Evolutionary conservation across 2,329 filamentous ascomycete genomes (phyloP).

Genomic region (Fonsecaea erecta): DNA sequence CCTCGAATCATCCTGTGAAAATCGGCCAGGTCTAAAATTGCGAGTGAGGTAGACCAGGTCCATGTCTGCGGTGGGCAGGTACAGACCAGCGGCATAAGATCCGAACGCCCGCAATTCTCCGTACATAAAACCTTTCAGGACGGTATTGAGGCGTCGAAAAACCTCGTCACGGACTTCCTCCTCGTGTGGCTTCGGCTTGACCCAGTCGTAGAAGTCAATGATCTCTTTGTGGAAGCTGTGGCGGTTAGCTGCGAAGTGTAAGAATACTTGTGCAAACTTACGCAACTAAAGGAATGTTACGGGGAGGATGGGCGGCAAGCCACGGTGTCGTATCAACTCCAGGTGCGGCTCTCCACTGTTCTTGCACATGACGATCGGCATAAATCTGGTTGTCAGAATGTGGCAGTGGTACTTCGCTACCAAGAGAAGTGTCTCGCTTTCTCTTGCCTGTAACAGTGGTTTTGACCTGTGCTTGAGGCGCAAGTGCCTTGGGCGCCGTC

Average conservation of each 20-base stretch:
- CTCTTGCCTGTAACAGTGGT: conserved; percentile 63
- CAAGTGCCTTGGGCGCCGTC: conserved; percentile 32
- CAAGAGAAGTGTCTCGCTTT: conserved; percentile 68
- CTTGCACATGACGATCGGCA: conserved; percentile 22
- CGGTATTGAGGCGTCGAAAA: conserved; percentile 67
- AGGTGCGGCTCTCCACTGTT: conserved; percentile 17
- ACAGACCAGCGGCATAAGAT: conserved; percentile 87
- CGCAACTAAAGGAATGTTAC: conserved; percentile 30
- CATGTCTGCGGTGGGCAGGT: conserved; percentile 84
- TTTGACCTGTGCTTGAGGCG: conserved; percentile 40
- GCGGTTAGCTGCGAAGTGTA: conserved; percentile 17
- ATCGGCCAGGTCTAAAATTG: conserved; percentile 57
- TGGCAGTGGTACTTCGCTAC: conserved; percentile 40
- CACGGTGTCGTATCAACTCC: conserved; percentile 24
- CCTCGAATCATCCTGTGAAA: conserved; percentile 50
- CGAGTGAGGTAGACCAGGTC: conserved; percentile 80
- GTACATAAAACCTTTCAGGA: conserved; percentile 62
- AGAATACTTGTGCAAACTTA: conserved; percentile 21
- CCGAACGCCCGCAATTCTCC: conserved; percentile 77
- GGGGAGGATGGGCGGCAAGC: conserved; percentile 9
- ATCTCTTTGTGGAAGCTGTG: conserved; percentile 87
- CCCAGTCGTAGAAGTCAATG: conserved; percentile 83
- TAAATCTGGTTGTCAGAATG: conserved; percentile 10
- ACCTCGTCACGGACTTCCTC: conserved; percentile 73
- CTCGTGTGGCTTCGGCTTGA: conserved; percentile 78